These are phyloP conservation scores for Colletotrichum costaricense DNA, from an alignment of 2,329 filamentous ascomycete genomes.

Conservation along the genomic window DNA sequence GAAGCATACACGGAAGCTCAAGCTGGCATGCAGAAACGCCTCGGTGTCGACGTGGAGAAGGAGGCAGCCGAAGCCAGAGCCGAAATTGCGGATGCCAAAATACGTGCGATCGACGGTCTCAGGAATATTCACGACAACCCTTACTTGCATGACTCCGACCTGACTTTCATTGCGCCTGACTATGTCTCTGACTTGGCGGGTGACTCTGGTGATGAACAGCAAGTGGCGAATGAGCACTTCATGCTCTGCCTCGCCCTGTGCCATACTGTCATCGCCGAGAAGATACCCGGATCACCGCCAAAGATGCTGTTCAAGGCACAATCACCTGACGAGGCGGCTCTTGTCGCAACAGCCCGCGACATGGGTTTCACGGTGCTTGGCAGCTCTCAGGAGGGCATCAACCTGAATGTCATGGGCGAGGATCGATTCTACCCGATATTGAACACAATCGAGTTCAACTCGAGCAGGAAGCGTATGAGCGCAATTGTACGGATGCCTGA, in stretches of 20 bases:
- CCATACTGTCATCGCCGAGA: slow-evolving; percentile 94
- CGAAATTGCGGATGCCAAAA: slow-evolving; percentile 83
- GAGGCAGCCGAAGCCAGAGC: slow-evolving; percentile 78
- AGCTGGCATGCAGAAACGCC: slow-evolving; percentile 92
- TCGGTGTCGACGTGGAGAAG: slow-evolving; percentile 87
- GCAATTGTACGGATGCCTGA: slow-evolving; percentile 96
- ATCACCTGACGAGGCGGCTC: slow-evolving; percentile 93
- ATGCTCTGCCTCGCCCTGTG: slow-evolving; percentile 97
- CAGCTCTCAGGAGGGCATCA: slow-evolving; percentile 81
- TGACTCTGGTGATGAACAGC: slow-evolving; percentile 80
- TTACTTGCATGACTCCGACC: slow-evolving; percentile 87
- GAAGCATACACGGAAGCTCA: slow-evolving; percentile 98
- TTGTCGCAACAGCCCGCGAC: slow-evolving; percentile 94
- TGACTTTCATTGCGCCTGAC: slow-evolving; percentile 93
- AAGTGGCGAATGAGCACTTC: slow-evolving; percentile 83
- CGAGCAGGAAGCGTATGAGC: slow-evolving; percentile 96
- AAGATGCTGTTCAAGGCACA: slow-evolving; percentile 96
- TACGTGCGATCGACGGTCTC: slow-evolving; percentile 77
- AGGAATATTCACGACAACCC: slow-evolving; percentile 87
- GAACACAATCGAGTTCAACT: slow-evolving; percentile 98
- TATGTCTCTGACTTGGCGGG: slow-evolving; percentile 87
- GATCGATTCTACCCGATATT: slow-evolving; percentile 88
- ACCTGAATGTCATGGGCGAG: slow-evolving; percentile 87
- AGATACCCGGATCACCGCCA: slow-evolving; percentile 87
- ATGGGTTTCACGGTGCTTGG: slow-evolving; percentile 95